Conservation (phyloP, 83 land plant species). For the Picea abies region DNA sequence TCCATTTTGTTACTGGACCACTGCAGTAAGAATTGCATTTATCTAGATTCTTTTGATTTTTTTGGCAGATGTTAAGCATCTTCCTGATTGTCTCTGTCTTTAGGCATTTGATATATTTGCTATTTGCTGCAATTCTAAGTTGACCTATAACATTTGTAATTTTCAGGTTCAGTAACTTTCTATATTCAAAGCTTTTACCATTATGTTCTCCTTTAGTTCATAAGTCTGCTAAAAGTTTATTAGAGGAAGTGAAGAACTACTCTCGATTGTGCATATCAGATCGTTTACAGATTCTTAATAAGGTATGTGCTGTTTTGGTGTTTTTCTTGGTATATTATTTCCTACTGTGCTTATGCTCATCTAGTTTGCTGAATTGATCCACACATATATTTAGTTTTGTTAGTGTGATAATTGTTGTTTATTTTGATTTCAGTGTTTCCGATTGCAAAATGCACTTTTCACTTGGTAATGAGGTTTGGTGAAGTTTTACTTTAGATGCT, state of each 20-base stretch:
- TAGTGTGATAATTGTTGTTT: neutral
- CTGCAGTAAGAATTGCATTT: neutral
- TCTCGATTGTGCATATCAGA: constrained; percentile 24
- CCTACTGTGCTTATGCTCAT: neutral
- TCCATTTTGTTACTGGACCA: no score
- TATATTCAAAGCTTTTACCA: constrained; percentile 25
- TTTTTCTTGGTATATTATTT: neutral
- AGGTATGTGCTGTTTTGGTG: constrained; percentile 22
- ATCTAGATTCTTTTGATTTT: neutral
- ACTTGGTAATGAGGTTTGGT: neutral
- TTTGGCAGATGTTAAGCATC: neutral
- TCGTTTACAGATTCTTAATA: constrained; percentile 33
- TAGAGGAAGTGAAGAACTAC: constrained; percentile 32
- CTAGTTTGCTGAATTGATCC: neutral
- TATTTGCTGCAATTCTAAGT: neutral
- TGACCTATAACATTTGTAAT: neutral
- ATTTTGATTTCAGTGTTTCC: neutral
- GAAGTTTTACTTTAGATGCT: neutral
- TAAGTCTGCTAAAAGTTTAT: constrained; percentile 23
- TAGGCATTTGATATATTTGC: neutral
- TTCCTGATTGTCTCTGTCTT: neutral
- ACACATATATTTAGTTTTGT: neutral
- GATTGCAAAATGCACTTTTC: neutral
- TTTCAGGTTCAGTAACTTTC: constrained; percentile 46
- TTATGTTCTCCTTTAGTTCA: constrained; percentile 37